Evolutionary conservation across 2,329 filamentous ascomycete genomes (phyloP), one percentile per base, ranked within the genome.

Genomic region (Diaporthe sp.): DNA sequence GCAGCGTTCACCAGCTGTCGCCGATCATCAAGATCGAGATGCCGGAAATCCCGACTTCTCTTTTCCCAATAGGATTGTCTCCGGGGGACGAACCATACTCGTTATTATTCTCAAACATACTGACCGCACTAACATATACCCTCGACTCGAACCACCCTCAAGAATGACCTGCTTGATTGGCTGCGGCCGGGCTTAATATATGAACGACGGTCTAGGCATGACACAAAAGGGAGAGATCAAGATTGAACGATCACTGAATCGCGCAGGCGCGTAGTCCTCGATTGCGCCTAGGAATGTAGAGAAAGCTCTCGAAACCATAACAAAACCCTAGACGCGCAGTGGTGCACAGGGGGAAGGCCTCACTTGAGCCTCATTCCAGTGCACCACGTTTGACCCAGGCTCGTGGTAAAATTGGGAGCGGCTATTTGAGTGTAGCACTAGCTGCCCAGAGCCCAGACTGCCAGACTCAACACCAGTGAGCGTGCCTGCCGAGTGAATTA

Each of bases 321-420:
- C 65, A 53, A 34, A 39, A 34, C 15, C 22, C 2, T 4, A 37
- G 22, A 68, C 65, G 44, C 47, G 65, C 44, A 67, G 42, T 15
- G 28, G 31, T 17, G 49, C n/a, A 25, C 12, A 1, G 51, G 25
- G 15, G 15, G 17, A 22, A 47, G 4, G n/a, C 31, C 22, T 37
- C 20, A 51, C 57, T 63, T 72, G 71, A 72, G 71, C 71, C 71
- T 61, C 71, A 72, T 72, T 63, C 71, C 71, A 61, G 44, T 51
- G 42, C 57, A 39, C 4, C 65, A 42, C 49, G 49, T 70, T 42
- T 37, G 65, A 70, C 13, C 65, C 65, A 25, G 34, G 65, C 65
- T 22, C n/a, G 49, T 6, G 65, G 34, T 15, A 55, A 55, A 15
- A 70, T 70, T 70, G 49, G 22, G 65, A 53, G 65, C 47, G 31